Base-by-base conservation (phyloP, 2,329 filamentous ascomycete genomes). In the Pyrenochaeta sp. region DNA sequence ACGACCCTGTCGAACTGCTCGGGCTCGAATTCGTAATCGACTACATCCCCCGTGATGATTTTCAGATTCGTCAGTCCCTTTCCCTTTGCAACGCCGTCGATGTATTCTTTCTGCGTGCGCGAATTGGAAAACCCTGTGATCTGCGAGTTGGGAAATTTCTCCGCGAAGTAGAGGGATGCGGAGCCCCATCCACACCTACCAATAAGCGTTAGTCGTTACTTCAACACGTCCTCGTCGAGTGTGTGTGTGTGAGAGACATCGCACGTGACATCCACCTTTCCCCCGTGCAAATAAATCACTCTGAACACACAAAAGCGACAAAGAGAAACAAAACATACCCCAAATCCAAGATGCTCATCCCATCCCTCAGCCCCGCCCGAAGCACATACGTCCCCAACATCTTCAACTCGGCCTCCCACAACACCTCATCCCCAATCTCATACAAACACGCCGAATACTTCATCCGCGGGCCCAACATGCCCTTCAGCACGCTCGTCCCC, bases 371-470 rank as follows among this genome's bases (percentile, higher is more conserved):
- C 40, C 77, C 77, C 0, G 83, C 85, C 60, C 81, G 81, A 54
- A 82, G 75, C 1, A 87, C 75, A 67, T 88, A 89, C 18, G 73
- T 71, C 57, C 77, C 75, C 63, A 89, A 68, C 86, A 89, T 89
- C 3, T 78, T 81, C 31, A 82, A 76, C 69, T 89, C 86, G 2
- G 85, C 85, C 65, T 87, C 76, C 2, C 75, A 85, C 38, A 88
- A 69, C n/a, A 79, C 85, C 72, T 51, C 63, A 1, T 47, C 54
- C 6, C 73, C 72, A 11, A 83, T 84, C 3, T 81, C 80, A 65
- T 89, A 89, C 60, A 87, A 72, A 63, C 82, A 86, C 52, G 75
- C 79, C n/a, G 81, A 85, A 66, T 88, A 89, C 76, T 89, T 89
- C 84, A 89, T 88, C 41, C 85, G 74, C 3, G 84, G 83, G 0